Evolutionary conservation across 1,284 basidiomycete genomes (phyloP).

Genomic region (Leccinum solheimii): DNA sequence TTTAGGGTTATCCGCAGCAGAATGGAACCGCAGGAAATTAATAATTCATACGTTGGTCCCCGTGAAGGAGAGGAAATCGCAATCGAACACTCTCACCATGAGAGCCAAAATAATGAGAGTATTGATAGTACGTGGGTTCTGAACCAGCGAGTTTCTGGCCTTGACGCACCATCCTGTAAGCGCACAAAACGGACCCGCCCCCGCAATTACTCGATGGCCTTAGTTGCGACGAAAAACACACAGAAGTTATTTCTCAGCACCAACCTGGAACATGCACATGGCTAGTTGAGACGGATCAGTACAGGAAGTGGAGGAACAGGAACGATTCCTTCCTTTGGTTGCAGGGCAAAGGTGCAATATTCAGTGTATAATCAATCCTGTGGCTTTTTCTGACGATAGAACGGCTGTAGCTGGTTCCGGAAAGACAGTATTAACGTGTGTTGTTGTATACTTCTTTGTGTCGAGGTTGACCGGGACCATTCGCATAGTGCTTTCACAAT

Average conservation of each 20-base stretch:
- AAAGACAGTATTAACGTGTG: constrained; percentile 3
- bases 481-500: not conserved
- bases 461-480: not conserved
- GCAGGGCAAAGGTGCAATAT: constrained; percentile 4
- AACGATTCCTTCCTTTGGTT: constrained; percentile 9
- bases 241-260: not conserved
- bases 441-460: not conserved
- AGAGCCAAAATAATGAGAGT: not conserved
- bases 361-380: too few species aligned
- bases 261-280: constrained; percentile 6
- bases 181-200: not conserved
- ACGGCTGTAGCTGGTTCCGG: not conserved
- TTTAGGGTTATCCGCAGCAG: not conserved
- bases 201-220: not conserved
- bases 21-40: too few species aligned
- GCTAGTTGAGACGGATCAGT: not conserved
- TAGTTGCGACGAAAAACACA: not conserved
- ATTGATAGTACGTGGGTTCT: not conserved
- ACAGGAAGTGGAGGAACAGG: not conserved
- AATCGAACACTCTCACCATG: not conserved
- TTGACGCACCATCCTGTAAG: not conserved
- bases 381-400: not conserved
- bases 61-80: not conserved
- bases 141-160: not conserved
- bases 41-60: not conserved